phyloP scores from a whole-genome alignment of 768 basidiomycete genomes.

The Lentinula sp. region DNA sequence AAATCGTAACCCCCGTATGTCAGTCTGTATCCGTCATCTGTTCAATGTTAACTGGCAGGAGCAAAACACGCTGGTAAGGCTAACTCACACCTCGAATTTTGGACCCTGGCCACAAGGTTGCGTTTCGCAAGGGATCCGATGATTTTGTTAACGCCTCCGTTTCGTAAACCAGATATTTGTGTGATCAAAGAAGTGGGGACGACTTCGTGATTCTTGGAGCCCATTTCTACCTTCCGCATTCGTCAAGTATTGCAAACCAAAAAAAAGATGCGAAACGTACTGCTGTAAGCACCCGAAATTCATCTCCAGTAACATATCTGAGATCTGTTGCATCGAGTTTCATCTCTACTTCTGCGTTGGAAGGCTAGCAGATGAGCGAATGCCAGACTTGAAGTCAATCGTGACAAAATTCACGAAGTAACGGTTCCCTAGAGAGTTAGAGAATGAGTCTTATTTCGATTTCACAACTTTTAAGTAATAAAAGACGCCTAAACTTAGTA shows the following conservation, averaged over 20 bases:
- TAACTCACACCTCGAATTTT: slow-evolving; percentile 81
- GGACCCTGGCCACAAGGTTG: slow-evolving; percentile 82
- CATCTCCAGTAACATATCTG: slow-evolving; percentile 85
- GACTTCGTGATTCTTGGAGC: slow-evolving; percentile 95
- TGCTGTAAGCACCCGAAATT: slow-evolving; percentile 95
- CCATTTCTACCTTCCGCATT: slow-evolving; percentile 80
- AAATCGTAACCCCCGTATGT: slow-evolving; percentile 99
- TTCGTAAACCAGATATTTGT: slow-evolving; percentile 87
- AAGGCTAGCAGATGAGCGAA: background rate
- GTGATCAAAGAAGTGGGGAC: slow-evolving; percentile 87
- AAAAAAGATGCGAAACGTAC: slow-evolving; percentile 32
- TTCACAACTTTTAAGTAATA: background rate
- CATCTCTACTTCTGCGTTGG: slow-evolving; percentile 38
- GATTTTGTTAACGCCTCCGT: slow-evolving; percentile 91
- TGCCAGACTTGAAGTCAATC: too few species aligned
- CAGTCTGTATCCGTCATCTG: slow-evolving; percentile 95
- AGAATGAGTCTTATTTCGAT: too few species aligned
- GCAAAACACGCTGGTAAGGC: background rate
- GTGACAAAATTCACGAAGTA: too few species aligned
- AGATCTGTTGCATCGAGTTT: slow-evolving; percentile 94
- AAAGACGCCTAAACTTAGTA: background rate
- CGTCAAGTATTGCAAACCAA: slow-evolving; percentile 5
- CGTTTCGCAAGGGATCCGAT: slow-evolving; percentile 89
- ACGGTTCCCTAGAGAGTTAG: too few species aligned
- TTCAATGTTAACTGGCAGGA: slow-evolving; percentile 6